phyloP scores from a whole-genome alignment of 2,329 filamentous ascomycete species.

The Penicillium sp. region DNA sequence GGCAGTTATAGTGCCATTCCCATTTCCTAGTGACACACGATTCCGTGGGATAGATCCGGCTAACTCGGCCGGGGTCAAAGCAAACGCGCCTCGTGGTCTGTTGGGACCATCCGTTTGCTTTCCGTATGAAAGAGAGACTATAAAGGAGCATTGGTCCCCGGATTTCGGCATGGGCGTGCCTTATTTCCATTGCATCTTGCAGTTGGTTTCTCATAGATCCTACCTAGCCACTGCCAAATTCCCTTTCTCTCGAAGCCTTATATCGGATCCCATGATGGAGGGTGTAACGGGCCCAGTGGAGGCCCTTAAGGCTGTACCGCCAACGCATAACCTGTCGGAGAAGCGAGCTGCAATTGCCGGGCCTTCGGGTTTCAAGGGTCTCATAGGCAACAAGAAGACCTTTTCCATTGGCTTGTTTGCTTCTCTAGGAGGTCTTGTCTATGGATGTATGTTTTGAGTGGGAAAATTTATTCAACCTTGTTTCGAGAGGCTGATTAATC shows the following conservation, averaged over 20 bases:
- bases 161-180: neutral
- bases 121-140: neutral
- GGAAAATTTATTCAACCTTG: neutral
- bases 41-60: neutral
- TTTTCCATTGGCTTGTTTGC: constrained; percentile 10
- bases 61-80: neutral
- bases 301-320: neutral
- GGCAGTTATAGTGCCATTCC: too few relatives aligned
- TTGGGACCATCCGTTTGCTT: neutral
- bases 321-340: neutral
- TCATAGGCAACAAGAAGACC: constrained; percentile 3
- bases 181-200: neutral
- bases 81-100: neutral
- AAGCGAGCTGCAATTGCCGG: constrained; percentile 7
- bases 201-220: neutral
- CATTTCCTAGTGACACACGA: too few relatives aligned
- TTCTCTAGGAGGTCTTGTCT: constrained; percentile 8
- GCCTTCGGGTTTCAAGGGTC: constrained; percentile 7
- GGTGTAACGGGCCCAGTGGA: neutral
- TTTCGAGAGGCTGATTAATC: neutral
- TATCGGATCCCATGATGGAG: neutral
- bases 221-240: neutral
- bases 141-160: too few relatives aligned
- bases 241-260: neutral
- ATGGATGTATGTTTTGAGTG: constrained; percentile 1